These are phyloP conservation scores for Pelargonium myrrhifolium DNA, from an alignment of 441 rosid genomes.

Conservation along the genomic window DNA sequence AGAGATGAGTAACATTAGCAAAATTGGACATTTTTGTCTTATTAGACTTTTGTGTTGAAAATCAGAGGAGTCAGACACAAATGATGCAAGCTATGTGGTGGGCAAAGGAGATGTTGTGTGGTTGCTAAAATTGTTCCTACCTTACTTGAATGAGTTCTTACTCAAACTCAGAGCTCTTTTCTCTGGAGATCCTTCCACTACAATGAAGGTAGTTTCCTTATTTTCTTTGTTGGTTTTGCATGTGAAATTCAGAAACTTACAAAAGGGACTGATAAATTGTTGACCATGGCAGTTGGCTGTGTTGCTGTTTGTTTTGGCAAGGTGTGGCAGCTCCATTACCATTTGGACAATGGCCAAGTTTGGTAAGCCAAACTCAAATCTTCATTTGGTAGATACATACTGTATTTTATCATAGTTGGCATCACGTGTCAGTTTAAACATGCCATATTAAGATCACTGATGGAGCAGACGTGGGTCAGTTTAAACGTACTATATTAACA, in stretches of 20 bases:
- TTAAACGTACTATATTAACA: too few species aligned
- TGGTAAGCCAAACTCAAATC: conserved; percentile 30
- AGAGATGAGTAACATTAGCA: background rate
- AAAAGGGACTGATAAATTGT: conserved; percentile 18
- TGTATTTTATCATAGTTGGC: background rate
- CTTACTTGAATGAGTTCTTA: conserved; percentile 75
- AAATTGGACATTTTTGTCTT: background rate
- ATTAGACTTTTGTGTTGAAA: background rate
- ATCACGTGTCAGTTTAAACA: too few species aligned
- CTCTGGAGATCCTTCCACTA: conserved; percentile 85
- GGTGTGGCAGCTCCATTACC: conserved; percentile 83
- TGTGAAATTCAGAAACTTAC: background rate
- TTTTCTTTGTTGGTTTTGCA: background rate
- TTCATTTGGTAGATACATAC: background rate
- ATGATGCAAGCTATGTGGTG: conserved; percentile 42
- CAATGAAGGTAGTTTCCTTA: conserved; percentile 60
- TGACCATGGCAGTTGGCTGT: conserved; percentile 71
- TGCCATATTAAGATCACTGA: too few species aligned
- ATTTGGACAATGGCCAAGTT: conserved; percentile 82
- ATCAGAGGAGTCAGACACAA: conserved; percentile 43
- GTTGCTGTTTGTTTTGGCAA: conserved; percentile 66
- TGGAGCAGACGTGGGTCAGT: too few species aligned
- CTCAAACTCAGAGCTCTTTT: conserved; percentile 67
- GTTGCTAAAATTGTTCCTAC: conserved; percentile 58
- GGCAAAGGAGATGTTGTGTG: conserved; percentile 78